Conservation (phyloP, 1,284 basidiomycete species). For the Apiotrichum montevideense region DNA sequence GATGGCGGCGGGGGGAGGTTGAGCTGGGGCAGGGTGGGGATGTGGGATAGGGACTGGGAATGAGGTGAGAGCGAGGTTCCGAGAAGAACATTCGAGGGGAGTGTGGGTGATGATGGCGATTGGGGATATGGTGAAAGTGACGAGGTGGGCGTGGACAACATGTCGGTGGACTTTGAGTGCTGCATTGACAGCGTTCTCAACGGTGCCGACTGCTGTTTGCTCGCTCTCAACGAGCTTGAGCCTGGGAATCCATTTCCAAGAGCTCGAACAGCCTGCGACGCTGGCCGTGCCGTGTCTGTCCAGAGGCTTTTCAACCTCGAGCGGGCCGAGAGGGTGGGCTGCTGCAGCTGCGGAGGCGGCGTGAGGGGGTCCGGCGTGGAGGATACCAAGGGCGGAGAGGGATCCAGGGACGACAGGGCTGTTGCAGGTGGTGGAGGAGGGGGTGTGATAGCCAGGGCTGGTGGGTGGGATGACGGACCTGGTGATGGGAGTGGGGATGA, state of each 20-base stretch:
- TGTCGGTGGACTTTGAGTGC: too few relatives aligned
- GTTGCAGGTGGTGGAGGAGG: neutral
- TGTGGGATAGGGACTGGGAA: neutral
- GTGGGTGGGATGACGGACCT: neutral
- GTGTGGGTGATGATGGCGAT: neutral
- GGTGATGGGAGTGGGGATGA: neutral
- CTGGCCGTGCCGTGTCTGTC: neutral
- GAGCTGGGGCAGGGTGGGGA: neutral
- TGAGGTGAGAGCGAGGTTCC: too few relatives aligned
- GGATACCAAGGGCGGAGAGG: neutral
- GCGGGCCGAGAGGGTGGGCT: neutral
- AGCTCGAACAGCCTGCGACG: neutral
- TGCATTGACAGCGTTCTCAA: too few relatives aligned
- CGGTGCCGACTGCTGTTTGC: neutral
- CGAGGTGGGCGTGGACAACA: too few relatives aligned
- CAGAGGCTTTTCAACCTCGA: neutral
- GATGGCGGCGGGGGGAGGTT: neutral
- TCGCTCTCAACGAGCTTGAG: neutral
- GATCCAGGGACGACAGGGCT: slow-evolving; percentile 3
- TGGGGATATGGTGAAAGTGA: neutral
- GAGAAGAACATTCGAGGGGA: neutral
- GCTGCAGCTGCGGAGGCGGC: neutral
- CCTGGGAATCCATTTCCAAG: slow-evolving; percentile 7
- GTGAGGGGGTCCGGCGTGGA: neutral
- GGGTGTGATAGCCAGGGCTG: neutral